Percentiles rank a stretch among this genome's conserved stretches.
Conservation (phyloP, 257 asterid species). For the Gardenia jasminoides region DNA sequence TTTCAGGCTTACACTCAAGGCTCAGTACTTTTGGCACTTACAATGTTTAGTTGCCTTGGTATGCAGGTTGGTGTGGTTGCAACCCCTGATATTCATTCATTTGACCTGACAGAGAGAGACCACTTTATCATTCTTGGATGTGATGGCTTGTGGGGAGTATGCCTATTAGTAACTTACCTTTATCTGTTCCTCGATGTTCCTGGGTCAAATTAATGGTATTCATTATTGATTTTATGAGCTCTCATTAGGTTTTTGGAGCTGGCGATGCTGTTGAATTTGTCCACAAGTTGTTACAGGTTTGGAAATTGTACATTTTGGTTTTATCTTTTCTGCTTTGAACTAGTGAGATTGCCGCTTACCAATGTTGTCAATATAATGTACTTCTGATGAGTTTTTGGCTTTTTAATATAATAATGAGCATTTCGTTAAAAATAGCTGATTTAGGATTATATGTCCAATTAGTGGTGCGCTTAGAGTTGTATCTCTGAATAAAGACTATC, state of each 20-base stretch:
- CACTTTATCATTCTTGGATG: constrained; percentile 88
- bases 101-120: constrained; percentile 88
- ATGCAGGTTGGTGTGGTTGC: constrained; percentile 92
- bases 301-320: constrained; percentile 16
- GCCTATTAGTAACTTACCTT: constrained; percentile 14
- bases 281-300: constrained; percentile 73
- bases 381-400: too few relatives aligned
- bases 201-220: background rate
- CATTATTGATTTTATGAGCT: constrained; percentile 3
- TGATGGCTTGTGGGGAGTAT: constrained; percentile 99
- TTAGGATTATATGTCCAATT: too few relatives aligned
- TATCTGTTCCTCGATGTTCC: background rate
- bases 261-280: constrained; percentile 93
- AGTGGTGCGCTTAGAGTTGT: background rate
- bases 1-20: too few relatives aligned
- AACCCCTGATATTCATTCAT: constrained; percentile 86
- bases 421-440: too few relatives aligned
- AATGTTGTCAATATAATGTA: background rate
- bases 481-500: too few relatives aligned
- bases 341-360: background rate
- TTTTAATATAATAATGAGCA: too few relatives aligned
- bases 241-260: constrained; percentile 81
- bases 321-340: background rate
- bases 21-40: too few relatives aligned
- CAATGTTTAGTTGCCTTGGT: background rate